These are phyloP conservation scores for Teratosphaeria gauchensis DNA, from an alignment of 2,329 filamentous ascomycete genomes.

Conservation along the genomic window DNA sequence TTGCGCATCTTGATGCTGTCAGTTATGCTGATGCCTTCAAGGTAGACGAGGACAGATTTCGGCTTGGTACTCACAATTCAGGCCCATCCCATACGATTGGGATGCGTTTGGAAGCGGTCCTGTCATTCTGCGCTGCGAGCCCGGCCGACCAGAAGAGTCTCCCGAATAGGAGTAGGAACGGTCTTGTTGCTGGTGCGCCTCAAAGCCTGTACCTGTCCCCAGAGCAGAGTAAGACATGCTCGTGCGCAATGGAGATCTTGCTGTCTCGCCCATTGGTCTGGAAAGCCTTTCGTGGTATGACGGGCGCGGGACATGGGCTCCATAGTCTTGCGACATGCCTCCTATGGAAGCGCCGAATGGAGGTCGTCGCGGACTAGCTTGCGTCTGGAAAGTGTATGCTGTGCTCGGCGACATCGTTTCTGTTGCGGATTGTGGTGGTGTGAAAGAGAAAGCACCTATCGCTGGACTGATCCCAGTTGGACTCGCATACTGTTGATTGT, in stretches of 20 bases:
- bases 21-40: background rate
- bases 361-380: constrained; percentile 15
- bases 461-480: constrained; percentile 57
- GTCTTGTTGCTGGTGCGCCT: constrained; percentile 8
- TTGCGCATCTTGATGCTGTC: constrained; percentile 12
- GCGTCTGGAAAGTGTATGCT: constrained; percentile 27
- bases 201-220: constrained; percentile 2
- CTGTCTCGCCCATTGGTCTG: constrained; percentile 32
- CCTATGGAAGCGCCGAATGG: constrained; percentile 6
- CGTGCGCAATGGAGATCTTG: constrained; percentile 35
- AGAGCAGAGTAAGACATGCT: constrained; percentile 36
- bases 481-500: constrained; percentile 49
- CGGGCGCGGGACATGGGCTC: constrained; percentile 29
- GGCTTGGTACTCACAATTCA: constrained; percentile 21
- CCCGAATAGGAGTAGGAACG: constrained; percentile 19
- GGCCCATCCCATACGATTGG: constrained; percentile 22
- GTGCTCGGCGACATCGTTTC: constrained; percentile 38
- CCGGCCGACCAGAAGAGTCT: constrained; percentile 13
- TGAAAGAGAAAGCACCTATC: constrained; percentile 57
- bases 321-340: constrained; percentile 7
- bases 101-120: constrained; percentile 8
- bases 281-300: constrained; percentile 35
- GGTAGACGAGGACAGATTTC: background rate
- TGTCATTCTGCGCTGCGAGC: constrained; percentile 13
- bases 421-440: constrained; percentile 41